Evolutionary conservation across 2,329 filamentous ascomycete genomes (phyloP).

Genomic region (Exophiala sideris): DNA sequence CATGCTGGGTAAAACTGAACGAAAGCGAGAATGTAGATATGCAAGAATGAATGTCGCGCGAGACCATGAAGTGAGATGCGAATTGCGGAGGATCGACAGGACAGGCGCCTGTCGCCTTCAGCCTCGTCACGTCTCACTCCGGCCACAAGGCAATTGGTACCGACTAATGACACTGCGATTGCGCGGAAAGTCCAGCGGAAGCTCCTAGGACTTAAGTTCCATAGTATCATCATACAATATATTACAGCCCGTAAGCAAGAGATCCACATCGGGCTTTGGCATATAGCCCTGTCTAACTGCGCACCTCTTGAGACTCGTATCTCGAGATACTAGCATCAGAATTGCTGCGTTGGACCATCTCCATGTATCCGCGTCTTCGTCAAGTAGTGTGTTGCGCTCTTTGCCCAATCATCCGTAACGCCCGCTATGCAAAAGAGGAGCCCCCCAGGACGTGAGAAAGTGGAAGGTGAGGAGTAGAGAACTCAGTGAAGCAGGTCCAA

Average conservation of each 20-base stretch:
- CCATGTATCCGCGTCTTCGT: not conserved
- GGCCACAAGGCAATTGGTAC: too few relatives aligned
- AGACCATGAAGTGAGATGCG: not conserved
- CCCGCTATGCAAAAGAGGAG: conserved; percentile 23
- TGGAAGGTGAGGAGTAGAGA: conserved; percentile 24
- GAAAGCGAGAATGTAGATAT: not conserved
- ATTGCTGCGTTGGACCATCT: not conserved
- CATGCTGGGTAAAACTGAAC: not conserved
- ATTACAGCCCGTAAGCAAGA: conserved; percentile 10
- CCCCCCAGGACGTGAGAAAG: conserved; percentile 10
- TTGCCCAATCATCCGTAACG: conserved; percentile 8
- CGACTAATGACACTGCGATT: not conserved
- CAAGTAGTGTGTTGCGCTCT: not conserved
- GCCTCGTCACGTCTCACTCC: conserved; percentile 5
- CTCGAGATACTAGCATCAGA: too few relatives aligned
- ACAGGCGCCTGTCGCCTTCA: not conserved
- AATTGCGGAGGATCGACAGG: conserved; percentile 3
- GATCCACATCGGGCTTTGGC: too few relatives aligned
- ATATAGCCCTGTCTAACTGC: too few relatives aligned
- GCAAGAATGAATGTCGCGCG: not conserved
- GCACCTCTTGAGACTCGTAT: too few relatives aligned
- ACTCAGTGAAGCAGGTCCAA: conserved; percentile 3
- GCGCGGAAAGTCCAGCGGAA: too few relatives aligned
- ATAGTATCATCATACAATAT: conserved; percentile 13
- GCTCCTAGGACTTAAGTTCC: too few relatives aligned